Conservation (phyloP, 2,329 filamentous ascomycete species). For the Cladosporium sp. region DNA sequence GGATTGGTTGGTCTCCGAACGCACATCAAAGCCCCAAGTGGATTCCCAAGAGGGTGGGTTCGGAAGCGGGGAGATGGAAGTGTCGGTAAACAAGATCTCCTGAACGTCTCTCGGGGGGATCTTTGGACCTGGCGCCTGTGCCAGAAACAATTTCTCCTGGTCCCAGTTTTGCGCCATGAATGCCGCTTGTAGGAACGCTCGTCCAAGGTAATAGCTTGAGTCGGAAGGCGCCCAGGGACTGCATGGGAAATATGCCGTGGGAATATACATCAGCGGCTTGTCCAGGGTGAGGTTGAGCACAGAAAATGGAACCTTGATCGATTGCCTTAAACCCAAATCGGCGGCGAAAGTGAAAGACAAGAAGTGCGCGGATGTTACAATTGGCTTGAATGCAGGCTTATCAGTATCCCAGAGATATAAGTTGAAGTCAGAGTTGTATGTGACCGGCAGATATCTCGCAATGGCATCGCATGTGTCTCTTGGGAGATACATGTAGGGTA, state of each 20-base stretch:
- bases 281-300: constrained; percentile 37
- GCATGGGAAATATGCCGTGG: constrained; percentile 43
- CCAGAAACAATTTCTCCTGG: constrained; percentile 1
- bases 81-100: not conserved
- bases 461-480: constrained; percentile 26
- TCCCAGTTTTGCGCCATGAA: constrained; percentile 42
- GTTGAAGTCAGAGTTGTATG: constrained; percentile 18
- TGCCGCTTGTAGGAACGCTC: constrained; percentile 46
- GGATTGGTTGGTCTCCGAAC: no score
- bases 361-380: constrained; percentile 39
- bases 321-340: not conserved
- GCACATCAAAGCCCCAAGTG: no score
- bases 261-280: constrained; percentile 30
- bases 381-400: constrained; percentile 30
- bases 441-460: constrained; percentile 26
- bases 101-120: not conserved
- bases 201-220: constrained; percentile 34
- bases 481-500: constrained; percentile 28
- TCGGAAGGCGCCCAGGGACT: constrained; percentile 25
- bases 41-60: not conserved
- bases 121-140: constrained; percentile 6
- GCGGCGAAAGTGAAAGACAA: constrained; percentile 39
- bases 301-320: constrained; percentile 40
- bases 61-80: not conserved
- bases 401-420: constrained; percentile 29